Percentiles rank a stretch among this genome's conserved stretches.
phyloP scores from a whole-genome alignment of 768 basidiomycete genomes.

The Pisolithus tinctorius region DNA sequence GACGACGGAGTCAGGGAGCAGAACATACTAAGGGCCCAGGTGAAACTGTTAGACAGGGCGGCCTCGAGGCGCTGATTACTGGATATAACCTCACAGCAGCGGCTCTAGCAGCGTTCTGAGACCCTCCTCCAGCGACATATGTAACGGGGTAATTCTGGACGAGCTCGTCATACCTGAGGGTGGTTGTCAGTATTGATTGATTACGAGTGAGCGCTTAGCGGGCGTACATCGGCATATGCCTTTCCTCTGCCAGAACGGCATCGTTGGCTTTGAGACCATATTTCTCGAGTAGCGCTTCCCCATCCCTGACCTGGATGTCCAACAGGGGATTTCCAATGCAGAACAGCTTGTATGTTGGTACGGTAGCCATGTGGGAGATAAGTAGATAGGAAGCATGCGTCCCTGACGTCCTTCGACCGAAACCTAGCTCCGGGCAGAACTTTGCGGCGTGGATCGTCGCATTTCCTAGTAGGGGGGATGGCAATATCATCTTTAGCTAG shows the following conservation, averaged over 20 bases:
- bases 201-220: background rate
- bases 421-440: too few relatives aligned
- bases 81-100: constrained; percentile 67
- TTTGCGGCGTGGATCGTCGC: too few relatives aligned
- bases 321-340: constrained; percentile 95
- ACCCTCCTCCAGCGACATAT: constrained; percentile 95
- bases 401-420: too few relatives aligned
- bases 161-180: constrained; percentile 82
- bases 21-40: constrained; percentile 60
- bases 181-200: background rate
- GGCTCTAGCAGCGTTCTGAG: constrained; percentile 93
- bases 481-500: too few relatives aligned
- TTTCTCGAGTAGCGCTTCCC: constrained; percentile 79
- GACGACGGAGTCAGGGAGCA: constrained; percentile 83
- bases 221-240: constrained; percentile 79
- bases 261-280: constrained; percentile 91
- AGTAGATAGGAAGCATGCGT: background rate
- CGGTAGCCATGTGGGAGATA: constrained; percentile 32
- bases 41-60: constrained; percentile 1
- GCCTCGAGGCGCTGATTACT: constrained; percentile 5
- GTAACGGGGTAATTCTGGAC: constrained; percentile 67
- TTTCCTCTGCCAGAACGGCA: constrained; percentile 88
- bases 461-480: too few relatives aligned
- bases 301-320: constrained; percentile 88
- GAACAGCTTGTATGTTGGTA: constrained; percentile 58